phyloP scores from a whole-genome alignment of 306 rosid genomes.

The Elaeagnus macrophylla region DNA sequence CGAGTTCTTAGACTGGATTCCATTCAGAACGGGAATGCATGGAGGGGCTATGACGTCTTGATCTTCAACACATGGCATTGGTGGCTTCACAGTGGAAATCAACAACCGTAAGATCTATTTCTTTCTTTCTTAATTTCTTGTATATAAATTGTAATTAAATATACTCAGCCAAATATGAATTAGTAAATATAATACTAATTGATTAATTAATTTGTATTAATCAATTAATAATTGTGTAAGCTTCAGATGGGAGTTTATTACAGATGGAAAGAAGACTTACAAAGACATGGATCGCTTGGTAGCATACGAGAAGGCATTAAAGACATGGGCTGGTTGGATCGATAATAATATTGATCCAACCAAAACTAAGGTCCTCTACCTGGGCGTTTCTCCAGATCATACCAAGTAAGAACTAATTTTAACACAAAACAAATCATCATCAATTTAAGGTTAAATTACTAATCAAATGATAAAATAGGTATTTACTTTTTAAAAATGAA shows the following conservation, averaged over 20 bases:
- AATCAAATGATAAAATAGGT: too few species aligned
- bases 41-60: constrained; percentile 36
- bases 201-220: not conserved
- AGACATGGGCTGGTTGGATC: constrained; percentile 22
- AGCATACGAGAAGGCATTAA: constrained; percentile 18
- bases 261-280: not conserved
- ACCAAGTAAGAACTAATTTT: constrained; percentile 4
- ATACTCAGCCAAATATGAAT: too few species aligned
- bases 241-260: constrained; percentile 19
- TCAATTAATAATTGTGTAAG: too few species aligned
- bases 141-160: too few species aligned
- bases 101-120: constrained; percentile 29
- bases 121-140: too few species aligned
- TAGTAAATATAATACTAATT: too few species aligned
- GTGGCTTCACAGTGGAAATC: constrained; percentile 49
- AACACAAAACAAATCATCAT: too few species aligned
- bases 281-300: constrained; percentile 8
- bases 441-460: too few species aligned
- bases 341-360: constrained; percentile 3
- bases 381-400: constrained; percentile 23
- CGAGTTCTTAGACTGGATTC: constrained; percentile 33
- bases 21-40: constrained; percentile 16
- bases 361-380: constrained; percentile 17
- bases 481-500: too few species aligned
- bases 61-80: constrained; percentile 56